Evolutionary conservation across 2,329 filamentous ascomycete species (phyloP).

Genomic region (Trichoderma oligosporum): DNA sequence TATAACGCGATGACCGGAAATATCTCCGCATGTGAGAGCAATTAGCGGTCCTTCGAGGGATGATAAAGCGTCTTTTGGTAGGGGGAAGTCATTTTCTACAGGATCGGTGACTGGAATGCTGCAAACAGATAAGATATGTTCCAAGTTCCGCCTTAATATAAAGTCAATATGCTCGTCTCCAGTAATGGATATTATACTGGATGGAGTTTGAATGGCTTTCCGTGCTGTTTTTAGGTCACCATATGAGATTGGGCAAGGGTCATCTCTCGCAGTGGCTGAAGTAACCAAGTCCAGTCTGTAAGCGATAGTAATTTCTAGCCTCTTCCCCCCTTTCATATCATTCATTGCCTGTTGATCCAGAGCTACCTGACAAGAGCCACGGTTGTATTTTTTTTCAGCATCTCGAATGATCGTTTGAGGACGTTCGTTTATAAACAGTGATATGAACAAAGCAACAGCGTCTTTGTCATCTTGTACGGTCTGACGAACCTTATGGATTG

Average conservation of each 20-base stretch:
- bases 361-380: background rate
- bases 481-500: background rate
- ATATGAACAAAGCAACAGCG: background rate
- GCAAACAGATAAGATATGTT: slow-evolving; percentile 2
- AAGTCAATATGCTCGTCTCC: background rate
- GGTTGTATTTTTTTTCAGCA: background rate
- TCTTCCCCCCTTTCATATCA: background rate
- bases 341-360: background rate
- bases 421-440: background rate
- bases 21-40: background rate
- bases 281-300: background rate
- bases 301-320: background rate
- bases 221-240: background rate
- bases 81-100: background rate
- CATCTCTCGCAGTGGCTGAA: no score
- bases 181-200: background rate
- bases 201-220: background rate
- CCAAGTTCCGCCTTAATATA: background rate
- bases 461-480: background rate
- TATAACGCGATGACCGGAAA: background rate
- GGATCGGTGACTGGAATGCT: background rate
- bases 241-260: no score
- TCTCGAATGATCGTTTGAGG: background rate
- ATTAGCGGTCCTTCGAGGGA: no score
- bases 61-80: no score